These are phyloP conservation scores for Solanum boliviense DNA, from an alignment of 257 asterid genomes.

Conservation along the genomic window DNA sequence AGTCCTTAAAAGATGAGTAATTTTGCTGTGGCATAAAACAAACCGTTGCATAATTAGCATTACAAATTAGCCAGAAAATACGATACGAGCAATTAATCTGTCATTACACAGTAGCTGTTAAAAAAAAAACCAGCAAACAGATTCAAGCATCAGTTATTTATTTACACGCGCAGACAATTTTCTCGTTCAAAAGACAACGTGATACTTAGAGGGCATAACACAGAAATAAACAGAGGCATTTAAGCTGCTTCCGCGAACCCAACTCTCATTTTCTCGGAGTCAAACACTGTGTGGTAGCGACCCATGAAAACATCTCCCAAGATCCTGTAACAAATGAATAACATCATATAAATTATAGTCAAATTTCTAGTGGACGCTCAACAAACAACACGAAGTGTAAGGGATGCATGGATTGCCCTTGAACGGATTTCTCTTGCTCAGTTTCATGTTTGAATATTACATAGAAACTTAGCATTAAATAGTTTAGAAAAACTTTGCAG, in stretches of 20 bases:
- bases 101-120: not conserved
- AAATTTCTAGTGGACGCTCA: not conserved
- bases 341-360: not conserved
- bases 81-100: not conserved
- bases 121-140: not conserved
- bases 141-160: not conserved
- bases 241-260: constrained; percentile 83
- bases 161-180: not conserved
- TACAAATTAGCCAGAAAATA: not conserved
- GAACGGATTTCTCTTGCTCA: not conserved
- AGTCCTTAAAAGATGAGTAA: not conserved
- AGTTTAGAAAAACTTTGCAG: not conserved
- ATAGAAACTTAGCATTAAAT: not conserved
- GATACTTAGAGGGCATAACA: not conserved
- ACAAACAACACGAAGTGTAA: not conserved
- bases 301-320: constrained; percentile 88
- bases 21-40: not conserved
- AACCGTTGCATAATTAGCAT: not conserved
- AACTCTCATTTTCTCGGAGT: constrained; percentile 52
- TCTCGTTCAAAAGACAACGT: not conserved
- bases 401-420: not conserved
- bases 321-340: constrained; percentile 39
- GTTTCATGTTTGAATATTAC: not conserved
- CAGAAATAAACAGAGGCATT: not conserved
- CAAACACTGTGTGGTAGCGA: constrained; percentile 65